Evolutionary conservation across 2,329 filamentous ascomycete species (phyloP), one percentile per base, ranked within the genome.

Genomic region (Tolypocladium pustulatum): DNA sequence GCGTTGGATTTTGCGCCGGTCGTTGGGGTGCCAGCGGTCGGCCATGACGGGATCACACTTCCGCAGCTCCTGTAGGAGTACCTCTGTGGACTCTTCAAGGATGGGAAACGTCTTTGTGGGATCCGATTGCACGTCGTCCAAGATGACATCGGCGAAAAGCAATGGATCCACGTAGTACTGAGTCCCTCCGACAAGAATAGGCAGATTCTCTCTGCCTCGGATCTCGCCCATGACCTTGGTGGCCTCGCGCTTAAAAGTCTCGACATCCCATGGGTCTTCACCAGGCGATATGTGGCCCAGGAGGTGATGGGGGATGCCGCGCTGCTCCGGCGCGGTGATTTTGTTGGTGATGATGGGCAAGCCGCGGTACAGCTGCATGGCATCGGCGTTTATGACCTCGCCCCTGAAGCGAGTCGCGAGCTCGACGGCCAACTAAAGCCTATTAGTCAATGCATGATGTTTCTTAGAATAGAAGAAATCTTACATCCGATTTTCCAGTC

Each of bases 271-370:
- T 0, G 92, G 86, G 64, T 89, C 85, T 62, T 93, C 84, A 41
- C 89, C 80, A 2, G 94, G 76, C 7, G 83, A 80, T 58, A 97
- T 87, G 62, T 86, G 87, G 56, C 89, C 90, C 30, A 99, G 81
- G 4, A 99, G 77, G 72, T 99, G 93, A 69, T 99, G 94, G 4
- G 89, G 88, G 13, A 99, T 79, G 12, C 88, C 90, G 61, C 87
- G 82, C 67, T 86, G 86, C 70, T 97, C 93, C 25, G 85, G 80
- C 0, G 69, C 57, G 0, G 89, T 84, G 60, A 97, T 89, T 71
- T 97, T 96, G 72, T 99, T 99, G 32, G 94, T 99, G 65, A 97
- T 93, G 63, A 97, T 87, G 6, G 94, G 91, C 51, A 99, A 77
- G 3, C 94, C 94, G 57, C 83, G 82, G 72, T 99, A 99, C 75